Evolutionary conservation across 371 early-diverging fungal species (phyloP).

Genomic region (Parasitella parasitica): DNA sequence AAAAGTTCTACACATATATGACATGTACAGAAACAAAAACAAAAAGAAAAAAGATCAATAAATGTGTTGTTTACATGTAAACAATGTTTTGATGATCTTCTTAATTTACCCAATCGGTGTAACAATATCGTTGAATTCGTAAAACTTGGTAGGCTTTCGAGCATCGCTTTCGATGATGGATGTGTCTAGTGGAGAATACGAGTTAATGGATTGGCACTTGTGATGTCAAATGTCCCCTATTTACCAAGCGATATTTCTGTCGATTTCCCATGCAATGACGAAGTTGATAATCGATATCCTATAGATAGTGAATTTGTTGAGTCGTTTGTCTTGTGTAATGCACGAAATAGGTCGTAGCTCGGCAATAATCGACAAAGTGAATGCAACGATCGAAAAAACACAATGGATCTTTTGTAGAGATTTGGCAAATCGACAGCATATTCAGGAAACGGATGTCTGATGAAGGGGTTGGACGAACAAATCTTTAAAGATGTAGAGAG

Average conservation of each 20-base stretch:
- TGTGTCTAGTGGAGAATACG: slow-evolving; percentile 26
- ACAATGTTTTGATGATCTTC: not conserved
- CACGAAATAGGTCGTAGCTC: slow-evolving; percentile 60
- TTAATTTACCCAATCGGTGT: slow-evolving; percentile 67
- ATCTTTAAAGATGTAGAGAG: not conserved
- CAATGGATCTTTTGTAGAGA: slow-evolving; percentile 86
- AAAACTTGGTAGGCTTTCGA: slow-evolving; percentile 43
- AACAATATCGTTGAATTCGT: slow-evolving; percentile 69
- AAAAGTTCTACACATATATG: slow-evolving; percentile 69
- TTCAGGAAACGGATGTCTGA: slow-evolving; percentile 54
- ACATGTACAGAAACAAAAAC: too few relatives aligned
- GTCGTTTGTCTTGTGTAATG: slow-evolving; percentile 39
- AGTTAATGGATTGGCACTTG: not conserved
- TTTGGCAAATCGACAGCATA: slow-evolving; percentile 75
- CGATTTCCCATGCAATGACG: slow-evolving; percentile 12
- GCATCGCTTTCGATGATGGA: slow-evolving; percentile 59
- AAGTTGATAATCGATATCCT: slow-evolving; percentile 65
- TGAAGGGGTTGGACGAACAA: not conserved
- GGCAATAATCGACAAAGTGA: slow-evolving; percentile 79
- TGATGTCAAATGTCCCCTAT: not conserved
- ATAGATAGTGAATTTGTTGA: slow-evolving; percentile 49
- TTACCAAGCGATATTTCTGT: slow-evolving; percentile 65
- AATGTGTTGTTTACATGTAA: not conserved
- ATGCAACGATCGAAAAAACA: slow-evolving; percentile 85
- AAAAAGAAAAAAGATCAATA: not conserved